Conservation (phyloP, 2,329 filamentous ascomycete genomes). For the Lizonia empirigonia region DNA sequence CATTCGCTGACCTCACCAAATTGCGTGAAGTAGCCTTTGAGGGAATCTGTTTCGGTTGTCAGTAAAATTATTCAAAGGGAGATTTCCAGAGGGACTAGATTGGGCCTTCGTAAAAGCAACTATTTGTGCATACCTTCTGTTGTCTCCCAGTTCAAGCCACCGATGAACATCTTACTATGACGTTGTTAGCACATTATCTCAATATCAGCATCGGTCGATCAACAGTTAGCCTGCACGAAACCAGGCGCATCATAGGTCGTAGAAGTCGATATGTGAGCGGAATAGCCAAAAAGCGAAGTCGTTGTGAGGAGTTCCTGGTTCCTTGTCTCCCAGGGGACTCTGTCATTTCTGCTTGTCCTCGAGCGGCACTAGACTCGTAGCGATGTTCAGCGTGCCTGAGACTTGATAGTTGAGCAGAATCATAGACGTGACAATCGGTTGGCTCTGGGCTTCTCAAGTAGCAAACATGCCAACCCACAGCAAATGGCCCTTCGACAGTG, state of each 20-base stretch:
- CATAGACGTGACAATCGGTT: neutral
- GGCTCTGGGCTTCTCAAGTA: neutral
- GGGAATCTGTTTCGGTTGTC: slow-evolving; percentile 70
- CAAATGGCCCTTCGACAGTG: neutral
- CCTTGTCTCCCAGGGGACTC: too few species aligned
- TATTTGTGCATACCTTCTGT: slow-evolving; percentile 78
- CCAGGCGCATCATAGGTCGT: slow-evolving; percentile 10
- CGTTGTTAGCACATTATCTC: slow-evolving; percentile 24
- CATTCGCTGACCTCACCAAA: slow-evolving; percentile 98
- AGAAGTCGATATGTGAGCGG: neutral
- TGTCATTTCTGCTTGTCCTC: neutral
- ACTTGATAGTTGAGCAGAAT: neutral
- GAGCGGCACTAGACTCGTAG: neutral
- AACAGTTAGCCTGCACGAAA: neutral
- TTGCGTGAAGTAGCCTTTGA: slow-evolving; percentile 96
- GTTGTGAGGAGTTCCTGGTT: neutral
- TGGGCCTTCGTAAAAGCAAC: neutral
- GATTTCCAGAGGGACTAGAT: neutral
- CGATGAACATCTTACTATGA: slow-evolving; percentile 97
- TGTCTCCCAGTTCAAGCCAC: slow-evolving; percentile 98
- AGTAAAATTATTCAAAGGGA: neutral
- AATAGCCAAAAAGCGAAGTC: neutral
- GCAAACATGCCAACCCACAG: neutral
- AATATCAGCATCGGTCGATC: neutral
- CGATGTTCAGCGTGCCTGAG: neutral